Evolutionary conservation across 1,284 basidiomycete genomes (phyloP), one percentile per base, ranked within the genome.

Genomic region (Tylopilus sp.): DNA sequence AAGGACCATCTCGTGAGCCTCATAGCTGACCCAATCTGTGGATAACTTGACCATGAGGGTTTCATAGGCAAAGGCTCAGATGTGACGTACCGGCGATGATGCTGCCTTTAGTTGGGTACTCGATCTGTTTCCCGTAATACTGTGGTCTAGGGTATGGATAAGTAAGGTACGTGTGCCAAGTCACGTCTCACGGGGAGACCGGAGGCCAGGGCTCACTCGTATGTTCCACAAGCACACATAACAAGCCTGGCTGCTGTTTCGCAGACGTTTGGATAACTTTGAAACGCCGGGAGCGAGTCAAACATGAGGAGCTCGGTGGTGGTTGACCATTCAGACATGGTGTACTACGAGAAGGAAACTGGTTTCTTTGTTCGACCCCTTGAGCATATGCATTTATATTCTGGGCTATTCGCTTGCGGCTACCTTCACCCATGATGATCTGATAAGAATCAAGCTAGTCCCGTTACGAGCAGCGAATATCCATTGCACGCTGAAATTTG

Each of bases 1-100:
- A 18, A 67, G 58, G 53, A 73, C 1, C 0, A 63, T 64, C 32
- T 61, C 51, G 58, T 77, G 77, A 7, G 61, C 49, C 10, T 76
- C 67, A 24, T 64, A 66, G 36, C n/a, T 76, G n/a, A 78, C 77
- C 74, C 74, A 75, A 61, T 77, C 77, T 78, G 55, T 18, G 10
- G 12, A 26, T 19, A 51, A 49, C 10, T 41, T 18, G 10, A 18
- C 22, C 22, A 56, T 56, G 32, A 47, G 26, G 41, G 26, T 8
- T 39, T 29, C 32, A 38, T 16, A 53, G 24, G 51, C n/a, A 49
- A 10, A 10, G 29, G 7, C 13, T 18, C 8, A n/a, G 32, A 32
- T 38, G 22, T 9, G 26, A 60, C 75, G n/a, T 61, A 77, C 77
- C 60, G 54, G 76, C 53, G 58, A 75, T 60, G 26, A 66, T 0